Conservation (phyloP, 2,329 filamentous ascomycete genomes). For the Colletotrichum plurivorum region DNA sequence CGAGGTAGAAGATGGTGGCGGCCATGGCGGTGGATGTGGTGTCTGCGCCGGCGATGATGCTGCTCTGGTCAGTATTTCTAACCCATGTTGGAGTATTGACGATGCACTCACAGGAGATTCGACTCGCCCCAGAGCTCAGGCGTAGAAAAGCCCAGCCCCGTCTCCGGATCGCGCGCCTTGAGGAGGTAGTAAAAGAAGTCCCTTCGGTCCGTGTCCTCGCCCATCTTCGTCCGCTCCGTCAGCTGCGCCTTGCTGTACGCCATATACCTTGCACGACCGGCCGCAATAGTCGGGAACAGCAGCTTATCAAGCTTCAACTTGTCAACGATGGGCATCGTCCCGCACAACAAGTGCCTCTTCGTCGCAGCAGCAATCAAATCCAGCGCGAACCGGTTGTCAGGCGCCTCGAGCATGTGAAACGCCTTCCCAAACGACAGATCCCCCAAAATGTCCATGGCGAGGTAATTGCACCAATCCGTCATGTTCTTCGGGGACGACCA, state of each 20-base stretch:
- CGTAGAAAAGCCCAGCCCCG: slow-evolving; percentile 75
- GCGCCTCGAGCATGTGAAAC: slow-evolving; percentile 72
- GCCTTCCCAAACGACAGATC: slow-evolving; percentile 74
- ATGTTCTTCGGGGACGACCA: slow-evolving; percentile 74
- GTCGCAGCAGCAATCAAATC: slow-evolving; percentile 77
- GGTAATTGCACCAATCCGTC: slow-evolving; percentile 73
- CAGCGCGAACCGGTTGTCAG: slow-evolving; percentile 76
- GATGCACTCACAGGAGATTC: slow-evolving; percentile 69
- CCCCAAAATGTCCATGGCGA: slow-evolving; percentile 74
- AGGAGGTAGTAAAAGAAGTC: slow-evolving; percentile 85
- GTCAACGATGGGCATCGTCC: slow-evolving; percentile 79
- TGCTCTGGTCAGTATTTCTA: slow-evolving; percentile 40
- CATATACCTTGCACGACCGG: slow-evolving; percentile 78
- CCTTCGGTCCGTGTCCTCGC: slow-evolving; percentile 75
- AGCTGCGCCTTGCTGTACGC: slow-evolving; percentile 78
- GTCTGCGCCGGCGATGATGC: slow-evolving; percentile 79
- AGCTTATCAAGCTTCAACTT: slow-evolving; percentile 76
- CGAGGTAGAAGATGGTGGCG: slow-evolving; percentile 74
- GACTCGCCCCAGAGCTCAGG: slow-evolving; percentile 80
- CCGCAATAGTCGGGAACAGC: slow-evolving; percentile 77
- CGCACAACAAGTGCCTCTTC: slow-evolving; percentile 79
- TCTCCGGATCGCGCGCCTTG: slow-evolving; percentile 79
- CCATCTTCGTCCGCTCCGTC: slow-evolving; percentile 75
- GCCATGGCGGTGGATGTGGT: slow-evolving; percentile 80
- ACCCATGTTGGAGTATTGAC: too few species aligned